Evolutionary conservation across 2,329 filamentous ascomycete species (phyloP), one percentile per base, ranked within the genome.

Genomic region (Drechslerella coelobrocha): DNA sequence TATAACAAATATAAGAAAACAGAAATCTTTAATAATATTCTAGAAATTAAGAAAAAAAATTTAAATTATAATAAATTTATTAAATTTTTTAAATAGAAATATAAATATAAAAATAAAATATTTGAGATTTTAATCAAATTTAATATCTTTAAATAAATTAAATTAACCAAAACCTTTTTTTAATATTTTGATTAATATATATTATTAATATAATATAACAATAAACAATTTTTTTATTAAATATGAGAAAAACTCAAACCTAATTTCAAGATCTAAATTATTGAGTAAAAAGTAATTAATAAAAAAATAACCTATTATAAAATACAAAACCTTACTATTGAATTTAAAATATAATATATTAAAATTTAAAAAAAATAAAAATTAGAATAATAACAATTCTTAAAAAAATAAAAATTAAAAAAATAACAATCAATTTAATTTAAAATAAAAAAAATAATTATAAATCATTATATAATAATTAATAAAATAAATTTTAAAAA

Each of bases 91-190:
- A 39, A 39, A 39, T 14, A 39, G 12, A 39, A 39, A 39, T 39
- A 14, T 39, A 39, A 39, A 39, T 39, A 39, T 39, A 39, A 39
- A 39, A 39, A 39, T 39, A 39, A 39, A 14, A n/a, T 39, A 14
- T 14, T 14, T 4, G 12, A 39, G 17, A n/a, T 14, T 6, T n/a
- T 39, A 14, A 39, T 4, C 12, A 39, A 39, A 39, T 39, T 39
- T 2, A 14, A 39, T 14, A 14, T 14, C 12, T 14, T n/a, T 17
- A 21, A n/a, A 45, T 45, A 45, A 45, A 17, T n/a, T 45, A n/a
- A 21, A 21, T 45, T 21, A 8, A n/a, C 17, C 7, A 8, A n/a
- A n/a, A 8, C 7, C 7, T 39, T 6, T 39, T 39, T 39, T 39
- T 39, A 39, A 39, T 39, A 39, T 14, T 39, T 39, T 39, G 12